Evolutionary conservation across 129 eudicot genomes (phyloP).

Genomic region (Erigeron canadensis): DNA sequence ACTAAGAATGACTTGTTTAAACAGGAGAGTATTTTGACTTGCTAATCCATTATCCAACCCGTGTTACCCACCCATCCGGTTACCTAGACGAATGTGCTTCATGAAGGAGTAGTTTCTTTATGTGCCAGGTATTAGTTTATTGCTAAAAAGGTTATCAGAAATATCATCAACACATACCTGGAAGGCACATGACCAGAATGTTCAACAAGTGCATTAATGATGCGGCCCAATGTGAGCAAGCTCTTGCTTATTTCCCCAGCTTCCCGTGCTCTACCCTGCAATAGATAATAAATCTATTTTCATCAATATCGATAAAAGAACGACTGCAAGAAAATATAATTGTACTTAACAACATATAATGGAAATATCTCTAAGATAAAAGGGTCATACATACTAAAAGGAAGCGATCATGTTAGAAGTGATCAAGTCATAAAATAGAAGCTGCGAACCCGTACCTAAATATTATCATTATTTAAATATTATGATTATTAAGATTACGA

Average conservation of each 20-base stretch:
- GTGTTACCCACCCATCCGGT: no score
- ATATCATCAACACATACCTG: slow-evolving; percentile 46
- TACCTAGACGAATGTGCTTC: neutral
- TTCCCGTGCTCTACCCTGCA: slow-evolving; percentile 84
- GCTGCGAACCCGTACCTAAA: slow-evolving; percentile 88
- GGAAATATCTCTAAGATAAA: no score
- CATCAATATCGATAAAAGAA: slow-evolving; percentile 6
- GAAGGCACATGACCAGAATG: slow-evolving; percentile 81
- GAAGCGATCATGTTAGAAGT: slow-evolving; percentile 49
- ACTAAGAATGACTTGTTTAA: no score
- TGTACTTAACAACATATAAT: no score
- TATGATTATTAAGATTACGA: no score
- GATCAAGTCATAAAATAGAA: slow-evolving; percentile 57
- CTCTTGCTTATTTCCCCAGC: slow-evolving; percentile 95
- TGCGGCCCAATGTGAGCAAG: slow-evolving; percentile 83
- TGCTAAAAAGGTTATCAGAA: slow-evolving; percentile 4
- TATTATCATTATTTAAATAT: no score
- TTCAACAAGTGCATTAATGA: slow-evolving; percentile 78
- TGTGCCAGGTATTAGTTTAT: neutral
- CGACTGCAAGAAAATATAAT: no score
- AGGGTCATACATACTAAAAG: no score
- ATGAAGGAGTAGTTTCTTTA: no score
- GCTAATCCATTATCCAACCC: neutral
- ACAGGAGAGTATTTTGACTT: no score
- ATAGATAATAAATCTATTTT: slow-evolving; percentile 6